phyloP scores from a whole-genome alignment of 805 yeast genomes.

The Candida quercuum region DNA sequence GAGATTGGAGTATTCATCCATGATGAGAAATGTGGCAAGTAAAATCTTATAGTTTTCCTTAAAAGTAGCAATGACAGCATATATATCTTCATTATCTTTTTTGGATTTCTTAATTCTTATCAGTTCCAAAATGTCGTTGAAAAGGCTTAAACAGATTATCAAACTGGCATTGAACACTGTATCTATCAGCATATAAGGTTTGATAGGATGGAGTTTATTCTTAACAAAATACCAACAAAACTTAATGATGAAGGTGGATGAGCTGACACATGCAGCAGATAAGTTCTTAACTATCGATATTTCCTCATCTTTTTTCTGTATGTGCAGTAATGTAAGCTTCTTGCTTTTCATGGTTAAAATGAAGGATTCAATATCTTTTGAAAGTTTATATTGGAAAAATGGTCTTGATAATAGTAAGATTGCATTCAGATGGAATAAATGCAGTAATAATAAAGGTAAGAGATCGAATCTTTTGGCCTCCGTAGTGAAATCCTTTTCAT shows the following conservation, averaged over 20 bases:
- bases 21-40: not conserved
- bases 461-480: not conserved
- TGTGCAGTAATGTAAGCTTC: not conserved
- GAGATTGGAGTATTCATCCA: not conserved
- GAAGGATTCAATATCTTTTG: not conserved
- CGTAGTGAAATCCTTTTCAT: not conserved
- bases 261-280: conserved; percentile 25
- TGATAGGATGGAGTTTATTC: conserved; percentile 22
- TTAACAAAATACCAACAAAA: conserved; percentile 15
- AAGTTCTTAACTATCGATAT: conserved; percentile 9
- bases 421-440: conserved; percentile 28
- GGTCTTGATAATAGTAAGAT: conserved; percentile 31
- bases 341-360: not conserved
- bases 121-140: conserved; percentile 5
- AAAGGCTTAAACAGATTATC: conserved; percentile 23
- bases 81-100: not conserved
- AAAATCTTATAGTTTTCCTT: conserved; percentile 1
- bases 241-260: conserved; percentile 25
- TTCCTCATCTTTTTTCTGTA: conserved; percentile 1
- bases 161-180: conserved; percentile 26
- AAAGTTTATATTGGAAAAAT: conserved; percentile 26
- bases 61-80: no score
- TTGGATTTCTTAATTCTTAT: not conserved
- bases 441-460: conserved; percentile 22
- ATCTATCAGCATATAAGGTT: conserved; percentile 24